Evolutionary conservation across 2,329 filamentous ascomycete genomes (phyloP).

Genomic region (Orbilia ellipsospora): DNA sequence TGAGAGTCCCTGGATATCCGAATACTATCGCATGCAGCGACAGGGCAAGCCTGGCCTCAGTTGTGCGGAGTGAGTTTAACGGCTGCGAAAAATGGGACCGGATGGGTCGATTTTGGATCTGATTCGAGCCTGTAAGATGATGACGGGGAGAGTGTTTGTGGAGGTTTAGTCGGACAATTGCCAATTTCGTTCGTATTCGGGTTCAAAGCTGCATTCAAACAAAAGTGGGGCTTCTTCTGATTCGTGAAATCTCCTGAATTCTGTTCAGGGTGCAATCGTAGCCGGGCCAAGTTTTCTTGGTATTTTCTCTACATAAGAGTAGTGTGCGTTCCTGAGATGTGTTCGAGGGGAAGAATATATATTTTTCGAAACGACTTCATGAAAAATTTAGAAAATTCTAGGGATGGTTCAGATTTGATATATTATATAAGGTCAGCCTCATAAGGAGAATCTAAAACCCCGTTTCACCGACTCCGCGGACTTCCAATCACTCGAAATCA

Average conservation of each 20-base stretch:
- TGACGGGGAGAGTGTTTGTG: slow-evolving; percentile 32
- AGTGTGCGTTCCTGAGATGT: too few species aligned
- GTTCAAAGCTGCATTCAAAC: slow-evolving; percentile 18
- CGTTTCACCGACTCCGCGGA: too few species aligned
- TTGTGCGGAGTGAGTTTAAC: neutral
- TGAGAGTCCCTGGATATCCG: too few species aligned
- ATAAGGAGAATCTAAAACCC: neutral
- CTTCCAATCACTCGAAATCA: neutral
- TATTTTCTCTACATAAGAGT: too few species aligned
- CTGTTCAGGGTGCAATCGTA: neutral
- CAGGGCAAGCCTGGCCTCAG: neutral
- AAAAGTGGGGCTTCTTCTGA: slow-evolving; percentile 8
- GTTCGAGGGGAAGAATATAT: too few species aligned
- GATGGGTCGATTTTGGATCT: neutral
- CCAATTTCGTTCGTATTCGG: slow-evolving; percentile 54
- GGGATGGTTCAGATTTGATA: too few species aligned
- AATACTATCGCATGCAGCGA: too few species aligned
- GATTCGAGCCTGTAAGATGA: slow-evolving; percentile 4
- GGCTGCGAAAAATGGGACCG: neutral
- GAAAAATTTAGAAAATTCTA: too few species aligned
- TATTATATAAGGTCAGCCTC: slow-evolving; percentile 3
- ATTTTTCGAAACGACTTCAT: too few species aligned
- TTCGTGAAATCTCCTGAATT: neutral
- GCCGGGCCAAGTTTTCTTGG: too few species aligned
- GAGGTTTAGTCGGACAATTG: slow-evolving; percentile 33